Percentiles rank a stretch among this genome's conserved stretches.
phyloP scores from a whole-genome alignment of 345 rosid genomes.

The Tarenaya hassleriana region DNA sequence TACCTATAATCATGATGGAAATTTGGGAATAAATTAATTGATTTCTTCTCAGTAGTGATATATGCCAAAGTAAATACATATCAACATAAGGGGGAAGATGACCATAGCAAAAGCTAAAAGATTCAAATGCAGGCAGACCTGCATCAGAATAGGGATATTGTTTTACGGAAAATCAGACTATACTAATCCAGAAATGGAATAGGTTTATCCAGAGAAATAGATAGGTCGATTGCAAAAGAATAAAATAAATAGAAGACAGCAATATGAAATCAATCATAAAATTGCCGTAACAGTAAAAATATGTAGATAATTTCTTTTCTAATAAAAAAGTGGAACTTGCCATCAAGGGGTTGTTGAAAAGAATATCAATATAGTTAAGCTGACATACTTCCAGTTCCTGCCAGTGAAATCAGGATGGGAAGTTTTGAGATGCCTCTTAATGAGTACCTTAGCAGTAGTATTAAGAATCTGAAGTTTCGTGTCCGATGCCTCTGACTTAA shows the following conservation, averaged over 20 bases:
- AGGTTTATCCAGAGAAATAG: background rate
- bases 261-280: no score
- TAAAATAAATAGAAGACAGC: no score
- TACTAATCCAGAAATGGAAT: background rate
- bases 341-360: background rate
- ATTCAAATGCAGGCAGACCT: conserved; percentile 10
- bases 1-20: conserved; percentile 43
- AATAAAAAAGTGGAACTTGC: background rate
- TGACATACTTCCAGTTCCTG: background rate
- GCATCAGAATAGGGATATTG: background rate
- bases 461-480: conserved; percentile 89
- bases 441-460: conserved; percentile 59
- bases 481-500: conserved; percentile 74
- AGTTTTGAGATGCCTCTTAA: background rate
- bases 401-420: background rate
- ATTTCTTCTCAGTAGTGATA: conserved; percentile 16
- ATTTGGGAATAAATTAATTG: conserved; percentile 9
- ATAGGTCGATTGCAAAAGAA: no score
- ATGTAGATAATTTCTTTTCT: background rate
- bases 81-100: background rate
- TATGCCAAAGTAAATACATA: conserved; percentile 10
- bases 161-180: background rate
- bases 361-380: conserved; percentile 2
- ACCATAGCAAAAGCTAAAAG: background rate
- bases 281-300: conserved; percentile 9